These are phyloP conservation scores for Vigna unguiculata DNA, from an alignment of 306 rosid genomes.

Conservation along the genomic window DNA sequence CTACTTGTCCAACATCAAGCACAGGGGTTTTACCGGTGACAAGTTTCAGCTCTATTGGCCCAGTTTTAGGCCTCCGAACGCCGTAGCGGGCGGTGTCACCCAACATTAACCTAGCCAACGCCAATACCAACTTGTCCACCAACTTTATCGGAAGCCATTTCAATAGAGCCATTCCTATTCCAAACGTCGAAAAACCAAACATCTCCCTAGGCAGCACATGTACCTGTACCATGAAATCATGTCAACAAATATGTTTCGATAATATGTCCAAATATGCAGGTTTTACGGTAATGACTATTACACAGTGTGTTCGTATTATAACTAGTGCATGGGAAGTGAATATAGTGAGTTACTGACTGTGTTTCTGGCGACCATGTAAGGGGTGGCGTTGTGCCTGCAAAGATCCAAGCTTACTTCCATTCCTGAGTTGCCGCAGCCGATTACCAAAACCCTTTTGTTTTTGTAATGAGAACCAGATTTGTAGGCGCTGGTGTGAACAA, in stretches of 20 bases:
- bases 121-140: slow-evolving; percentile 67
- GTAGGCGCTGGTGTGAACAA: slow-evolving; percentile 64
- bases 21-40: slow-evolving; percentile 84
- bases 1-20: slow-evolving; percentile 77
- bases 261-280: no score
- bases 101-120: slow-evolving; percentile 48
- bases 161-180: slow-evolving; percentile 67
- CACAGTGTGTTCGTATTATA: background rate
- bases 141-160: slow-evolving; percentile 68
- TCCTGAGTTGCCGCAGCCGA: slow-evolving; percentile 92
- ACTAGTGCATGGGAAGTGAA: background rate
- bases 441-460: slow-evolving; percentile 67
- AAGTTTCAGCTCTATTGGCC: slow-evolving; percentile 81
- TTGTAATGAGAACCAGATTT: slow-evolving; percentile 61
- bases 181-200: slow-evolving; percentile 79
- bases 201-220: slow-evolving; percentile 85
- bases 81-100: slow-evolving; percentile 75
- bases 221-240: slow-evolving; percentile 52
- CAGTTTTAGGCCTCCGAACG: slow-evolving; percentile 77
- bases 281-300: no score
- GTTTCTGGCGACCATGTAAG: slow-evolving; percentile 79
- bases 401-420: slow-evolving; percentile 96
- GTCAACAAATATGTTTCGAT: background rate
- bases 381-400: slow-evolving; percentile 66
- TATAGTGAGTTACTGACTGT: slow-evolving; percentile 51